These are phyloP conservation scores for Pisolithus orientalis DNA, from an alignment of 768 basidiomycete genomes.

Conservation along the genomic window DNA sequence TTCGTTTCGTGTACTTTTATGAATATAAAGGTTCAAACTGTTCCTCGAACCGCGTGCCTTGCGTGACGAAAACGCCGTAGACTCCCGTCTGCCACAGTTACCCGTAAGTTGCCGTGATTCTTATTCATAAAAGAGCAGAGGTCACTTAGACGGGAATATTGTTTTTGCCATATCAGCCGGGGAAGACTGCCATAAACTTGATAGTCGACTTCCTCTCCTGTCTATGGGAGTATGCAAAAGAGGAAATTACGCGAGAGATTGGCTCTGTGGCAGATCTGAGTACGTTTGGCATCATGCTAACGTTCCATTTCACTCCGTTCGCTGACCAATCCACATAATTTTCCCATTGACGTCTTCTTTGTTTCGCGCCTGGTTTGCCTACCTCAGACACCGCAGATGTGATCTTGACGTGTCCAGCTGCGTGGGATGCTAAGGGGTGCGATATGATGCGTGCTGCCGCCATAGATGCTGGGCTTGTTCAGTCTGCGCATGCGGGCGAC, in stretches of 20 bases:
- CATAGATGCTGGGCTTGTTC: constrained; percentile 74
- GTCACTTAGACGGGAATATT: background rate
- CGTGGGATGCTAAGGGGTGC: constrained; percentile 84
- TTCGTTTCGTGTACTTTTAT: background rate
- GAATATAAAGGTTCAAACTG: constrained; percentile 65
- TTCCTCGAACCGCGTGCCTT: constrained; percentile 79
- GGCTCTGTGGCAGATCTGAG: constrained; percentile 82
- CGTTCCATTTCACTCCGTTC: background rate
- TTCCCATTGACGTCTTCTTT: background rate
- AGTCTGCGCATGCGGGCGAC: constrained; percentile 64
- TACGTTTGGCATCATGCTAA: constrained; percentile 27
- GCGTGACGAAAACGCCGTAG: constrained; percentile 62
- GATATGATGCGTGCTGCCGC: constrained; percentile 84
- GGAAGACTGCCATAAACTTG: constrained; percentile 71
- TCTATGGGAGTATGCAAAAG: constrained; percentile 83
- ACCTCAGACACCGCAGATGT: constrained; percentile 71
- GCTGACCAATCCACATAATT: background rate
- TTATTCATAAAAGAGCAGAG: background rate
- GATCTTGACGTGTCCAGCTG: constrained; percentile 83
- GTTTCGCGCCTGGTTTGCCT: background rate
- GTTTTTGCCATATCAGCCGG: constrained; percentile 40
- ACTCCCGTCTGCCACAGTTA: constrained; percentile 72
- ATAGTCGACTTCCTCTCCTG: constrained; percentile 80
- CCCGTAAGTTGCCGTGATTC: constrained; percentile 48
- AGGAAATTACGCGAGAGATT: constrained; percentile 82